Evolutionary conservation across 306 rosid species (phyloP).

Genomic region (Malus asiatica): DNA sequence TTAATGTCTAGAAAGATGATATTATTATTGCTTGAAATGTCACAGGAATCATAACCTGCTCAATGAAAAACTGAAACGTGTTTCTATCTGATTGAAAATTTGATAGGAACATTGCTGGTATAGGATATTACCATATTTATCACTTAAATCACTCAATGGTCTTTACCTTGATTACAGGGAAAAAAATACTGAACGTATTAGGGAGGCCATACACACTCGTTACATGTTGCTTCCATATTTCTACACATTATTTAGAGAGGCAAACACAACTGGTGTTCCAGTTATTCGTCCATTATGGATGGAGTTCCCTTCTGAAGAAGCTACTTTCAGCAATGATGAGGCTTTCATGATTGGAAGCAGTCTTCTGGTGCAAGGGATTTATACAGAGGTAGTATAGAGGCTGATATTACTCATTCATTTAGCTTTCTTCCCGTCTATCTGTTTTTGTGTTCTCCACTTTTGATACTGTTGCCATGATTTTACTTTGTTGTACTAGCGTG

Average conservation of each 20-base stretch:
- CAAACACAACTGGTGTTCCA: slow-evolving; percentile 80
- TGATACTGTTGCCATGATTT: neutral
- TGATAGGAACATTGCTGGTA: neutral
- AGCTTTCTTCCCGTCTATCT: neutral
- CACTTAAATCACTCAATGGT: neutral
- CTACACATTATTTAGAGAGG: slow-evolving; percentile 90
- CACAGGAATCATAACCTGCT: neutral
- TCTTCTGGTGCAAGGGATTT: slow-evolving; percentile 91
- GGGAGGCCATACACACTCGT: slow-evolving; percentile 79
- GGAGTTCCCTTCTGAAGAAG: slow-evolving; percentile 94
- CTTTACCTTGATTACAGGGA: slow-evolving; percentile 54
- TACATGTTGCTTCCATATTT: slow-evolving; percentile 81
- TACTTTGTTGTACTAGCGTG: slow-evolving; percentile 38
- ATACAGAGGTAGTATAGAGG: slow-evolving; percentile 52
- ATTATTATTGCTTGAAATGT: neutral
- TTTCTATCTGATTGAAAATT: neutral
- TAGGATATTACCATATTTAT: neutral
- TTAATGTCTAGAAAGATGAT: neutral
- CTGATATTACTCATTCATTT: neutral
- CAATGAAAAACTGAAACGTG: neutral
- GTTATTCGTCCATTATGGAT: slow-evolving; percentile 90
- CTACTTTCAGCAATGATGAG: slow-evolving; percentile 84
- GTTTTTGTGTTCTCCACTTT: neutral
- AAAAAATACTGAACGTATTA: slow-evolving; percentile 59
- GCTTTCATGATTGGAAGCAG: slow-evolving; percentile 93